Percentiles rank a stretch among this genome's conserved stretches.
phyloP scores from a whole-genome alignment of 1,284 basidiomycete genomes.

The Ganoderma boninense region DNA sequence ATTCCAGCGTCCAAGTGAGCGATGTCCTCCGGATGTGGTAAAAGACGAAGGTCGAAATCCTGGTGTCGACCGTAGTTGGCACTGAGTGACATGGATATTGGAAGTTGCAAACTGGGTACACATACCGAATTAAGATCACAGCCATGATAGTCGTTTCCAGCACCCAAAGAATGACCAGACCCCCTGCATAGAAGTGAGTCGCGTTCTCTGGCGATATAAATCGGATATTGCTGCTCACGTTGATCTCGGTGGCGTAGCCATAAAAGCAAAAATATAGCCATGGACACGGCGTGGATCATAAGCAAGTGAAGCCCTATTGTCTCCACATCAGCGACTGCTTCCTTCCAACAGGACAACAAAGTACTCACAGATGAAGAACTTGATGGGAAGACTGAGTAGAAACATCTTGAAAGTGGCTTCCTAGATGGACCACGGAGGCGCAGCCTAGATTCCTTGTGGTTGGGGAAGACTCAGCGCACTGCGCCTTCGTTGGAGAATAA shows the following conservation, averaged over 20 bases:
- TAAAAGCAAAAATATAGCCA: neutral
- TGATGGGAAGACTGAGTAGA: neutral
- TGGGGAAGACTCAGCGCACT: neutral
- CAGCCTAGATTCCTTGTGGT: neutral
- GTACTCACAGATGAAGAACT: conserved; percentile 2
- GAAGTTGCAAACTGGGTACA: neutral
- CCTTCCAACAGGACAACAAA: neutral
- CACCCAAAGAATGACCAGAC: neutral
- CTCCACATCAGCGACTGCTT: neutral
- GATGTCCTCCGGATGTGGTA: neutral
- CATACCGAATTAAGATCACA: neutral
- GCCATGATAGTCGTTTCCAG: neutral
- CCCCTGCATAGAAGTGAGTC: neutral
- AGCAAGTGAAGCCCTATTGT: neutral
- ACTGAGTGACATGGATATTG: neutral
- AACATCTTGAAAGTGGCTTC: neutral
- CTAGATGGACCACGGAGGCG: neutral
- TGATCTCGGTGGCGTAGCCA: conserved; percentile 1
- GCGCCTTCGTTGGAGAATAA: neutral
- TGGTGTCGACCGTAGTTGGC: neutral
- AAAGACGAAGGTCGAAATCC: neutral
- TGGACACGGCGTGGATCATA: neutral
- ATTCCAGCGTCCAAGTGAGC: neutral
- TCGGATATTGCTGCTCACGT: neutral
- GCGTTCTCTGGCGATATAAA: neutral